A percentile compares a stretch with the other conserved stretches of the same genome.
Evolutionary conservation across 139 green algal species (phyloP).

Genomic region (Ettlia oleoabundans): DNA sequence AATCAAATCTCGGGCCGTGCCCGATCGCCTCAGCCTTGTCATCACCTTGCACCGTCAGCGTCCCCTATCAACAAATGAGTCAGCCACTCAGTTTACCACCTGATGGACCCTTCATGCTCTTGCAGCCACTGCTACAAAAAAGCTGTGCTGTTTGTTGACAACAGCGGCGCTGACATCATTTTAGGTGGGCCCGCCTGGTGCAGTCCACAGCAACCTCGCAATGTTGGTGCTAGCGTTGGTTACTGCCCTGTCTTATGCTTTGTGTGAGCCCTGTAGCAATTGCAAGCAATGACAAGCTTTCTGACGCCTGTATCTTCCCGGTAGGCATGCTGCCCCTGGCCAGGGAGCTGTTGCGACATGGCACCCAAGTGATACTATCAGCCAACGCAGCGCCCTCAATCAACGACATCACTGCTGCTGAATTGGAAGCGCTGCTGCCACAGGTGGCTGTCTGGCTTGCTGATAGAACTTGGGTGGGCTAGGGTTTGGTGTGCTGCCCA

Average conservation of each 20-base stretch:
- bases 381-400: constrained; percentile 85
- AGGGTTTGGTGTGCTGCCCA: background rate
- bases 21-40: too few species aligned
- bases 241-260: background rate
- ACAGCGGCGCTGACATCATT: constrained; percentile 87
- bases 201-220: too few species aligned
- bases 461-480: too few species aligned
- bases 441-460: too few species aligned
- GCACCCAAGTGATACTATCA: constrained; percentile 79
- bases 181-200: too few species aligned
- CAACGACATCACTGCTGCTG: constrained; percentile 93
- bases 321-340: constrained; percentile 89
- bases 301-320: background rate
- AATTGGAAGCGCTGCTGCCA: constrained; percentile 75
- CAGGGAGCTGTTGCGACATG: constrained; percentile 75
- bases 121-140: constrained; percentile 57
- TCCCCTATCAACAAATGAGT: too few species aligned
- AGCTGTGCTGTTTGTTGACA: constrained; percentile 92
- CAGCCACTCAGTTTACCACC: too few species aligned
- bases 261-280: too few species aligned
- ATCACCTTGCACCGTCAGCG: too few species aligned
- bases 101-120: background rate
- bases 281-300: too few species aligned
- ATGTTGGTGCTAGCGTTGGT: background rate
- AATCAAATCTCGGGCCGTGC: too few species aligned